These are phyloP conservation scores for Babesia bigemina DNA, from an alignment of 169 alveolate genomes.

Conservation along the genomic window DNA sequence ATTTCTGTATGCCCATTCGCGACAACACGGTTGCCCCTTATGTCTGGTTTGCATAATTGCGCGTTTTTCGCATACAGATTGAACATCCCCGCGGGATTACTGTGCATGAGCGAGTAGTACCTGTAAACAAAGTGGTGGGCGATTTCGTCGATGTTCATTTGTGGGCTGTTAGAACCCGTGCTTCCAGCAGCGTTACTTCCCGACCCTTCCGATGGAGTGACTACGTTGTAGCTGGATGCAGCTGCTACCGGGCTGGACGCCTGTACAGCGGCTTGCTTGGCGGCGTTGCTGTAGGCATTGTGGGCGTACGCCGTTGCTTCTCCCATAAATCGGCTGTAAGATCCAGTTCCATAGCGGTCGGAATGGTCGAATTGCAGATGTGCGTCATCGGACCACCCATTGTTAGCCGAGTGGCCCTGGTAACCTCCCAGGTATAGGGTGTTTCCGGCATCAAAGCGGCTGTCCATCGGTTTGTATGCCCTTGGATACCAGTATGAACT, in stretches of 20 bases:
- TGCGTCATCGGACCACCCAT: constrained; percentile 49
- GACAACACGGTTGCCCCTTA: constrained; percentile 50
- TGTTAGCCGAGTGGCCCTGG: constrained; percentile 51
- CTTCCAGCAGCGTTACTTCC: neutral
- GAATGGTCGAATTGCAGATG: constrained; percentile 51
- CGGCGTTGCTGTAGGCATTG: neutral
- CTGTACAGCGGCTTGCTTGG: neutral
- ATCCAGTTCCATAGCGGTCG: constrained; percentile 5
- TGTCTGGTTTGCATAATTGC: constrained; percentile 52
- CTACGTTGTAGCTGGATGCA: neutral
- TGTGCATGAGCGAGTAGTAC: constrained; percentile 61
- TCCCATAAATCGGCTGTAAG: constrained; percentile 27
- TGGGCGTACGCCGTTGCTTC: constrained; percentile 9
- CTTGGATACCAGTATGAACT: constrained; percentile 11
- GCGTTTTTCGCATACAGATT: constrained; percentile 50
- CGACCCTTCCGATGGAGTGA: neutral
- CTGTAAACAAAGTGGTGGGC: constrained; percentile 61
- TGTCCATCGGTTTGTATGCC: constrained; percentile 43
- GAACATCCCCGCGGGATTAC: constrained; percentile 55
- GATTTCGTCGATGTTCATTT: constrained; percentile 37
- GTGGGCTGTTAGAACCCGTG: neutral
- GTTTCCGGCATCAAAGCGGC: constrained; percentile 33
- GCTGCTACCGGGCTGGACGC: neutral
- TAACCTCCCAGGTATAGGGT: constrained; percentile 36
- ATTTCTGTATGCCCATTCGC: constrained; percentile 61